Evolutionary conservation across 148 eudicot genomes (phyloP), one percentile per base, ranked within the genome.

Genomic region (Oxyria digyna): DNA sequence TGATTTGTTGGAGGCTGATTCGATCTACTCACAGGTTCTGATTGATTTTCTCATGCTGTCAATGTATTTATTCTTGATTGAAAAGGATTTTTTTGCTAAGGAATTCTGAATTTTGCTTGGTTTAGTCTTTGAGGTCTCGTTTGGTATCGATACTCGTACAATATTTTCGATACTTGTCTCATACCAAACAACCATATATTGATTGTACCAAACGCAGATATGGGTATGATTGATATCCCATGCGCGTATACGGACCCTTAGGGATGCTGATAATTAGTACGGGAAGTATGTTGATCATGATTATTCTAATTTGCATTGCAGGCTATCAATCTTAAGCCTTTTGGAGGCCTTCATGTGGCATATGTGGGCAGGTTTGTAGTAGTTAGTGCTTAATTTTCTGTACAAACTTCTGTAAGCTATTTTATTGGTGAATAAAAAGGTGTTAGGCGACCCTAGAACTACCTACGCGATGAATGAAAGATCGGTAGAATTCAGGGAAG

Each of bases 311-410:
- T 63, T 40, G 11, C 62, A 69, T 67, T 84, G 83, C 88, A 92
- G 97, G 98, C 94, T 41, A 81, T 92, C 49, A 78, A 83, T 69
- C 89, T 88, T 71, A 78, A 85, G 41, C 91, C 96, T 68, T 62
- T 73, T 37, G 96, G 98, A 67, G 96, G 96, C 40, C 33, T 83
- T 40, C 98, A 92, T 77, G 48, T 78, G 64, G 71, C 84, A 18
- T 85, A 81, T 73, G 86, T 80, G 73, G 82, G 78, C 72, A 92
- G 98, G 94, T 89, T 71, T 70, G 89, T 78, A 42, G n/a, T 70
- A 24, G 12, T 52, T 23, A 8, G 29, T 23, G 29, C 10, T 13
- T 52, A 11, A 52, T 3, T 52, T 21, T 23, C 15, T 52, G 17
- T 23, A 17, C 23, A 46, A 46, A 14, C 52, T 46, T 46, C 23